phyloP scores from a whole-genome alignment of 306 rosid genomes.

The Trifolium subterraneum region DNA sequence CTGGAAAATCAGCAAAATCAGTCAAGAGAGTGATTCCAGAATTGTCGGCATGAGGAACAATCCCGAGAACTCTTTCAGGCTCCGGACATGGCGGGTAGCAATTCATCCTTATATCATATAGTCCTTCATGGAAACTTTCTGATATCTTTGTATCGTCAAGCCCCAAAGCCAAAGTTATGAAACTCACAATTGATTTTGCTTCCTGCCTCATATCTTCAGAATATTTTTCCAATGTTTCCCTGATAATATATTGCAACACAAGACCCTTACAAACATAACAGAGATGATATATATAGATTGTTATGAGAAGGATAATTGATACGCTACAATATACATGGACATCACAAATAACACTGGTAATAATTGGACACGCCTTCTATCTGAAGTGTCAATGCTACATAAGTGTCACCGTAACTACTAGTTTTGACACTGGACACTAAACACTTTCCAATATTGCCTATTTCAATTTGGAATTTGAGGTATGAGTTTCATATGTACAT shows the following conservation, averaged over 20 bases:
- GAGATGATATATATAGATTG: constrained; percentile 2
- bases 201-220: constrained; percentile 48
- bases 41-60: constrained; percentile 55
- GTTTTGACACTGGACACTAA: not conserved
- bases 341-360: not conserved
- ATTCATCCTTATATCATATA: constrained; percentile 50
- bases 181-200: constrained; percentile 47
- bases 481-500: not conserved
- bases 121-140: constrained; percentile 51
- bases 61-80: constrained; percentile 57
- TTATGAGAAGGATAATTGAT: not conserved
- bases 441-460: not conserved
- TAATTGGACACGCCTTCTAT: not conserved
- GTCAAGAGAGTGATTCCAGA: constrained; percentile 56
- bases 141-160: constrained; percentile 42
- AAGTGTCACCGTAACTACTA: too few species aligned
- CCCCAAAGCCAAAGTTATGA: constrained; percentile 51
- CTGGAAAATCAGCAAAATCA: constrained; percentile 50
- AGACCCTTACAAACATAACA: constrained; percentile 18
- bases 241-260: constrained; percentile 29
- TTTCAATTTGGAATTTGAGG: not conserved
- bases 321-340: not conserved
- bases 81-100: constrained; percentile 60
- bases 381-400: not conserved
- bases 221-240: constrained; percentile 53